Base-by-base conservation (phyloP, 2,329 filamentous ascomycete species). In the Rhinocladiella similis region DNA sequence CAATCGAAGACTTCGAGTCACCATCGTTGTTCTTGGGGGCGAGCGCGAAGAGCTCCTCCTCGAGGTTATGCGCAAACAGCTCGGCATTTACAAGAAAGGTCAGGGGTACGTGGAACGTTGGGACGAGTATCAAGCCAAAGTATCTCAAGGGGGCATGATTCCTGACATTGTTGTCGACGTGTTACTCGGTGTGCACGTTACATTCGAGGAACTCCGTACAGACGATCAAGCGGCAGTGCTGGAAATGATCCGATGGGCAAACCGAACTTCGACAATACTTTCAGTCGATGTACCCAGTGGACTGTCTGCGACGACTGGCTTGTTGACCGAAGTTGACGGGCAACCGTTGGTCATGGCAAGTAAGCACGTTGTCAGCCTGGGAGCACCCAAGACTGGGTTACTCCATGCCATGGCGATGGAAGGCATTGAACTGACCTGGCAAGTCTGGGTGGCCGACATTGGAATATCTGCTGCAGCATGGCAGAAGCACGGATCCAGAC, bases 211-310 rank as follows among this genome's bases (percentile, higher is more conserved):
- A 65, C 79, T 97, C 25, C 84, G 90, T 35, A 88, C 87, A 1
- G 87, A 88, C 14, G 89, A 96, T 63, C 90, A 95, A 69, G 86
- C 87, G 3, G 88, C 88, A 0, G 90, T 91, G 0, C 92, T 95
- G 67, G 89, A 95, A 68, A 83, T 97, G 68, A 94, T 97, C 67
- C 88, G 91, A 61, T 97, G 92, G 91, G 88, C 91, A 2, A 97
- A 97, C 69, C 87, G 91, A 62, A 59, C 43, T 18, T 59, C 54
- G 9, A 86, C 87, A 56, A 87, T 94, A 2, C 76, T 99, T 18
- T 89, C 91, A 0, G 84, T 99, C n/a, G 93, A 96, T 69, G 85
- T 95, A 5, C 94, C 94, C 0, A 93, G 90, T 0, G 94, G 94
- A 4, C 85, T 62, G 16, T 60, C 46, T 36, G 53, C 52, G 25